Percentiles rank a stretch among this genome's conserved stretches.
Evolutionary conservation across 257 asterid species (phyloP).

Genomic region (Fraxinus cuspidata): DNA sequence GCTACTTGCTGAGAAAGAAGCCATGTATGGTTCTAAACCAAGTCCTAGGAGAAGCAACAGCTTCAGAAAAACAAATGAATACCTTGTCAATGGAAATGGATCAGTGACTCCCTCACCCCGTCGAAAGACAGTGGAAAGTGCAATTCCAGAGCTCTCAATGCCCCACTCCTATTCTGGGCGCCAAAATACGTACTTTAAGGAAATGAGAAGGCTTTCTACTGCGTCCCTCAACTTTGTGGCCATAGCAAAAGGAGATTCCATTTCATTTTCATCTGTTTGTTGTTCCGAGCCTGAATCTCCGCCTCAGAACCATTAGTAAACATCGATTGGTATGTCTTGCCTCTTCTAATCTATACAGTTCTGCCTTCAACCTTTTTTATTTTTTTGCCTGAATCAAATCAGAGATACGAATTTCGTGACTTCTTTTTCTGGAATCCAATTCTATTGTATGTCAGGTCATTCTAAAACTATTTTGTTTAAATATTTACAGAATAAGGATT

Average conservation of each 20-base stretch:
- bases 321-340: constrained; percentile 34
- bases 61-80: constrained; percentile 61
- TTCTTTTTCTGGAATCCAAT: neutral
- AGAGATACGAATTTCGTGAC: neutral
- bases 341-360: neutral
- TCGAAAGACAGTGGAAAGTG: constrained; percentile 64
- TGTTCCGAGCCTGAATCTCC: constrained; percentile 95
- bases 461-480: neutral
- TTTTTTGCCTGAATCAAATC: neutral
- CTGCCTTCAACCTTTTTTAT: neutral
- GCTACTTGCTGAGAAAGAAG: constrained; percentile 79
- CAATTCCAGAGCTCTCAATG: constrained; percentile 66
- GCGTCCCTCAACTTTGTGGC: constrained; percentile 75
- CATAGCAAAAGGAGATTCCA: constrained; percentile 74
- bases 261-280: constrained; percentile 80
- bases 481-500: neutral
- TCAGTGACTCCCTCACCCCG: constrained; percentile 91
- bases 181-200: constrained; percentile 67
- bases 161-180: constrained; percentile 82
- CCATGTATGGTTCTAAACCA: constrained; percentile 84
- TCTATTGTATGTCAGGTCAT: neutral
- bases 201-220: constrained; percentile 84
- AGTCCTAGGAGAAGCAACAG: constrained; percentile 84
- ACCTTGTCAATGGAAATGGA: constrained; percentile 59
- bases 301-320: constrained; percentile 47